Base-by-base conservation (phyloP, 306 rosid genomes). In the Rosa rugosa region DNA sequence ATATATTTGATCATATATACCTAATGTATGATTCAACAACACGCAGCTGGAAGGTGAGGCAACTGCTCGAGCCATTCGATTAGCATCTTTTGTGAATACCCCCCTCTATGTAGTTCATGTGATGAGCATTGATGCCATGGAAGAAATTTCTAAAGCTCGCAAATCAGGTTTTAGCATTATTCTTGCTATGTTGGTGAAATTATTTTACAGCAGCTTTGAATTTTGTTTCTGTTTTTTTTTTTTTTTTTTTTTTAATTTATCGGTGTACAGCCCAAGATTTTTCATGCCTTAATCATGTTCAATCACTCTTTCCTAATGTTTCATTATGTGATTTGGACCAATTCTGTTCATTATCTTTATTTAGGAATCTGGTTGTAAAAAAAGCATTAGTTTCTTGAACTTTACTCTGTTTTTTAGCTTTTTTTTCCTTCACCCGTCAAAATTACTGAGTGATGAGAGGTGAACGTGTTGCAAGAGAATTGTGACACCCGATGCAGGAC, bases 41-140 rank as follows among this genome's bases (percentile, higher is more conserved):
- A 75, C 82, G 78, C 80, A 94, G 98, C 81, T 94, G 81, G 97
- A 94, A 89, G 97, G 95, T 73, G 97, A 94, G 87, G 98, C 98
- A 80, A 91, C 97, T 73, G 86, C 93, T 57, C 94, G 98, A 72
- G 98, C 98, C 78, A 91, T 94, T 80, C 90, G 85, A 77, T 84
- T 94, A 75, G 98, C 97, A 59, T 75, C 83, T 83, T 94, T 92
- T 86, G 87, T 94, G 68, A 89, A 94, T 85, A 92, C 94, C 71
- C 97, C 98, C 62, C 89, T 94, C 54, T 92, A 94, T 77, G 93
- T 92, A 68, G 97, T 94, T 80, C 97, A 94, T 80, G 97, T 92
- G 78, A 94, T 94, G 98, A 94, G 98, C 92, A 94, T 91, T 57
- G 97, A 94, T 87, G 97, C 98, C 50, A 80, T 94, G 97, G 94